phyloP scores from a whole-genome alignment of 176 grass and related monocot genomes.

The Aegilops speltoides region DNA sequence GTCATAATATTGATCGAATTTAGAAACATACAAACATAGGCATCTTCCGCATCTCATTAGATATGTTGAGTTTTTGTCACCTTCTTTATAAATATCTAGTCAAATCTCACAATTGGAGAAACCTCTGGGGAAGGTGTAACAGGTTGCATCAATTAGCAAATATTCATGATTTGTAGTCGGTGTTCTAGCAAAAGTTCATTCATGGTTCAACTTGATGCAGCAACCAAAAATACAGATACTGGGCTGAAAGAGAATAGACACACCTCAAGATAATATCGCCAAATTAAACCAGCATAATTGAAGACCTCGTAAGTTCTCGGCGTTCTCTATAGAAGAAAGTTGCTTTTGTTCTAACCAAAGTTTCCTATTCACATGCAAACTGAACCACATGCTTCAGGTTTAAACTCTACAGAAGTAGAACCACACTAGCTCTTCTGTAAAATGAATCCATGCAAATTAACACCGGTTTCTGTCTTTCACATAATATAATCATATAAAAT shows the following conservation, averaged over 20 bases:
- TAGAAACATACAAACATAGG: background rate
- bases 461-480: background rate
- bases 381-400: background rate
- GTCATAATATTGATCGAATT: conserved; percentile 11
- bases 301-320: background rate
- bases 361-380: background rate
- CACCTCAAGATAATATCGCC: background rate
- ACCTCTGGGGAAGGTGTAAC: background rate
- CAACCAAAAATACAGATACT: background rate
- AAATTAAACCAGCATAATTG: background rate
- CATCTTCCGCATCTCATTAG: background rate
- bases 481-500: conserved; percentile 8
- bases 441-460: background rate
- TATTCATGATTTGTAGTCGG: background rate
- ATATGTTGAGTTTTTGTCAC: background rate
- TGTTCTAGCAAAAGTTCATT: conserved; percentile 3
- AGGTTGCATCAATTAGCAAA: conserved; percentile 14
- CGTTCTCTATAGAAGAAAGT: background rate
- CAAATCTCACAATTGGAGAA: background rate
- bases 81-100: background rate
- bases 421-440: background rate
- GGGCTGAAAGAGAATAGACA: background rate
- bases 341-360: background rate
- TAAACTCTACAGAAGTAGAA: conserved; percentile 10
- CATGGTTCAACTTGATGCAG: conserved; percentile 6